Evolutionary conservation across 2,329 filamentous ascomycete species (phyloP), one percentile per base, ranked within the genome.

Genomic region (Curvularia lunata): DNA sequence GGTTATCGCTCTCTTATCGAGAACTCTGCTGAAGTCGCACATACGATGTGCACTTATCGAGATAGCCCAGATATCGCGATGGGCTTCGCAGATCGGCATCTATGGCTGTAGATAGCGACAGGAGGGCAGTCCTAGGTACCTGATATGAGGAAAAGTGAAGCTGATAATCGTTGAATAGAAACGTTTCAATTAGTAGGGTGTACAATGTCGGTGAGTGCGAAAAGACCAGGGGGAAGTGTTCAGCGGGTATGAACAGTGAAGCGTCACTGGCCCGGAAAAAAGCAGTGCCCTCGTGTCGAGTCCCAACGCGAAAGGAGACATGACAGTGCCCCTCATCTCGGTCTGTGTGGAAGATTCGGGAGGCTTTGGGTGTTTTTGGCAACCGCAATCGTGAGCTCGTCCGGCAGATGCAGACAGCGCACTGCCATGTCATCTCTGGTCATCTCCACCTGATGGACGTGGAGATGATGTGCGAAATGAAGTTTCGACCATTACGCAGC

Each of bases 1-100:
- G 57, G 46, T 57, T 63, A 65, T 65, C 62, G 37, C 13, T 37
- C 34, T 56, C 59, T 63, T 65, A 65, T 65, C 63, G 42, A 43
- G 12, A 10, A 16, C 47, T 23, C 28, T 54, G 21, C 2, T 54
- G 56, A 34, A 4, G 28, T 16, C 45, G 62, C 49, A 58, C 52
- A 62, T 41, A 38, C 42, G 46, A 46, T 51, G 34, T 38, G 45
- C 21, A 41, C 21, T 42, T 21, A 48, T 37, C 25, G 18, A 52
- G 47, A 56, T 61, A 56, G 12, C 19, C 32, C 18, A 34, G 45
- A 19, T 56, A 62, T 59, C 42, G 52, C 19, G 43, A 56, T 51
- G 50, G 47, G n/a, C 23, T 45, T 27, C 12, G 45, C 28, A 32
- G 38, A 28, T 28, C 32, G 27, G 16, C 6, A 5, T 34, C 38